A percentile compares a stretch with the other conserved stretches of the same genome.
Conservation (phyloP, 768 basidiomycete species). For the Mycena amicta region DNA sequence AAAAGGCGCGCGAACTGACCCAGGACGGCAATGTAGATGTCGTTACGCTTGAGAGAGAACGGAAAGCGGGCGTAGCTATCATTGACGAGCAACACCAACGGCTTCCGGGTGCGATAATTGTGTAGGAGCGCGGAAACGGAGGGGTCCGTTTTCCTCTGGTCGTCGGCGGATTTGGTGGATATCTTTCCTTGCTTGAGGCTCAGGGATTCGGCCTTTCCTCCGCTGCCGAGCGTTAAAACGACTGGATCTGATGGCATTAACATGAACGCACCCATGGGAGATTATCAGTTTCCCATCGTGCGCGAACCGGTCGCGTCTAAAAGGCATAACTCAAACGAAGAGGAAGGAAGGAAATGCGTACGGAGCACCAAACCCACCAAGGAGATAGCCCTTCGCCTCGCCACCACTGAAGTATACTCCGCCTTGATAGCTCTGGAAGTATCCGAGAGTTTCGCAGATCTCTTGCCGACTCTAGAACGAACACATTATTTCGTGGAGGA, state of each 20-base stretch:
- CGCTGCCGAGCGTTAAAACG: too few relatives aligned
- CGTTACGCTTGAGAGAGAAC: neutral
- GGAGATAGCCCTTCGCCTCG: conserved; percentile 5
- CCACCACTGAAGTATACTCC: conserved; percentile 4
- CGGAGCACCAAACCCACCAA: conserved; percentile 2
- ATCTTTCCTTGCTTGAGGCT: neutral
- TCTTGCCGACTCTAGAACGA: conserved; percentile 7
- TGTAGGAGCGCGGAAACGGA: neutral
- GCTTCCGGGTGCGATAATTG: neutral
- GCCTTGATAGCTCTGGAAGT: conserved; percentile 11
- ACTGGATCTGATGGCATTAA: too few relatives aligned
- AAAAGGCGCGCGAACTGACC: too few relatives aligned
- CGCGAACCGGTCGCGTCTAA: conserved; percentile 6
- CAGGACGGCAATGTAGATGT: conserved; percentile 1
- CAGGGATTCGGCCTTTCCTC: neutral
- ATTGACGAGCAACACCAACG: conserved; percentile 5
- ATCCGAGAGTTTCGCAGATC: conserved; percentile 8
- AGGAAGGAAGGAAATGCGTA: neutral
- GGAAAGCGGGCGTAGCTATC: conserved; percentile 3
- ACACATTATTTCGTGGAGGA: neutral
- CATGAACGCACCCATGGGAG: conserved; percentile 11
- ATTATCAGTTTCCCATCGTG: conserved; percentile 9
- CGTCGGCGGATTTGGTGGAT: neutral
- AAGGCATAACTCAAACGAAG: neutral
- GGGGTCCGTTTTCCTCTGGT: neutral